Conservation (phyloP, 228 moss, liverwort and hornwort species). For the Sphagnum fallax region DNA sequence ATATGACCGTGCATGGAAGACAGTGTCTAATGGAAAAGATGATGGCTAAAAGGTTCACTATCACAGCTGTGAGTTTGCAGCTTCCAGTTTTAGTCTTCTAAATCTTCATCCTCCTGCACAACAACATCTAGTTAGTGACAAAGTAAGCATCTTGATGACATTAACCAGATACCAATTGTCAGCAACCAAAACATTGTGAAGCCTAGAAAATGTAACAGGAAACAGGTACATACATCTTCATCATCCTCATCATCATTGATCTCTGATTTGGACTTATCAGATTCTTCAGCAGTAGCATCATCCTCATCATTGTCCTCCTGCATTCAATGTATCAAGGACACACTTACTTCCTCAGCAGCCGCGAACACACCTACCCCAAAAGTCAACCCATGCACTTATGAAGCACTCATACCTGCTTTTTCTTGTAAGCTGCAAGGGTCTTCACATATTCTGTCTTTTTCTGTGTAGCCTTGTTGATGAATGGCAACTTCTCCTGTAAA, state of each 20-base stretch:
- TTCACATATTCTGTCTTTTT: constrained; percentile 91
- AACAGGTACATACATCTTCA: constrained; percentile 39
- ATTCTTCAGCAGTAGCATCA: constrained; percentile 63
- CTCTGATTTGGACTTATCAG: constrained; percentile 98
- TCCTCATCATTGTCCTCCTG: constrained; percentile 92
- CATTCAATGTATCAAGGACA: too few relatives aligned
- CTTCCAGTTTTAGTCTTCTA: constrained; percentile 41
- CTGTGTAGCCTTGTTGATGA: constrained; percentile 58
- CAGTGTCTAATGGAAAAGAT: constrained; percentile 1
- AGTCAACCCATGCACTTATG: too few relatives aligned
- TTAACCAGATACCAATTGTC: too few relatives aligned
- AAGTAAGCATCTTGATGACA: too few relatives aligned
- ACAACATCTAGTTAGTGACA: background rate
- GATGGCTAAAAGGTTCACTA: constrained; percentile 10
- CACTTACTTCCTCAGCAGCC: too few relatives aligned
- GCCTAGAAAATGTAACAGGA: too few relatives aligned
- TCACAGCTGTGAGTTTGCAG: constrained; percentile 5
- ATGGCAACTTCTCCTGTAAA: constrained; percentile 84
- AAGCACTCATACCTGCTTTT: constrained; percentile 58
- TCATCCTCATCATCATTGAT: constrained; percentile 97
- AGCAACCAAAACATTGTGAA: too few relatives aligned
- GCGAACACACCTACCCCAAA: too few relatives aligned
- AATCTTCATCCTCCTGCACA: constrained; percentile 81
- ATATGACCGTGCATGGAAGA: constrained; percentile 22
- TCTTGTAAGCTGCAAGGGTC: constrained; percentile 73